phyloP scores from a whole-genome alignment of 306 rosid genomes.

The Cicer judaicum region DNA sequence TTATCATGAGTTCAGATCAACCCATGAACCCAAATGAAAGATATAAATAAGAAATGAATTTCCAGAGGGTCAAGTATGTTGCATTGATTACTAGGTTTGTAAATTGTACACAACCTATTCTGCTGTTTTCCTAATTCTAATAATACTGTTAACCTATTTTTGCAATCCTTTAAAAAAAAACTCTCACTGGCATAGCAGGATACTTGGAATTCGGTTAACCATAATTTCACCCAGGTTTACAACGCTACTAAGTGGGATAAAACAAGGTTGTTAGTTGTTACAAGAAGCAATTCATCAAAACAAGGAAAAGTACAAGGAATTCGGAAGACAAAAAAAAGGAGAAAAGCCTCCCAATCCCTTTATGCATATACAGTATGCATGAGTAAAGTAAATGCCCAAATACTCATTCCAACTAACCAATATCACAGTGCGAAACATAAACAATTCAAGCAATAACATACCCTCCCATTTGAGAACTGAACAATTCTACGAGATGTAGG shows the following conservation, averaged over 20 bases:
- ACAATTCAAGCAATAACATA: constrained; percentile 44
- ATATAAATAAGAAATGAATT: constrained; percentile 6
- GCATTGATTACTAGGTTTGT: background rate
- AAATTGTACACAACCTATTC: background rate
- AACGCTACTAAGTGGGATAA: too few relatives aligned
- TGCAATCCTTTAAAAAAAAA: too few relatives aligned
- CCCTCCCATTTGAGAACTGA: constrained; percentile 97
- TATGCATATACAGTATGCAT: too few relatives aligned
- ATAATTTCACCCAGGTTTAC: too few relatives aligned
- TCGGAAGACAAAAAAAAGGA: too few relatives aligned
- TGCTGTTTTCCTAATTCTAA: background rate
- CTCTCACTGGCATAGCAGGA: too few relatives aligned
- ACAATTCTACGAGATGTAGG: constrained; percentile 93
- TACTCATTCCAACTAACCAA: background rate
- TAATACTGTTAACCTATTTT: too few relatives aligned
- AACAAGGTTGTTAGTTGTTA: too few relatives aligned
- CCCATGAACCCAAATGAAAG: background rate
- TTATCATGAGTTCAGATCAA: background rate
- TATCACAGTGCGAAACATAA: background rate
- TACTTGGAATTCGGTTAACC: too few relatives aligned
- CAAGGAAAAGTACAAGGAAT: too few relatives aligned
- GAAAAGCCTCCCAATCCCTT: too few relatives aligned
- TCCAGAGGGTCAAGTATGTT: background rate
- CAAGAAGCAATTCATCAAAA: too few relatives aligned
- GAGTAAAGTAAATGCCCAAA: constrained; percentile 10